phyloP scores from a whole-genome alignment of 1,284 basidiomycete genomes.

The Pyrrhoderma noxium region DNA sequence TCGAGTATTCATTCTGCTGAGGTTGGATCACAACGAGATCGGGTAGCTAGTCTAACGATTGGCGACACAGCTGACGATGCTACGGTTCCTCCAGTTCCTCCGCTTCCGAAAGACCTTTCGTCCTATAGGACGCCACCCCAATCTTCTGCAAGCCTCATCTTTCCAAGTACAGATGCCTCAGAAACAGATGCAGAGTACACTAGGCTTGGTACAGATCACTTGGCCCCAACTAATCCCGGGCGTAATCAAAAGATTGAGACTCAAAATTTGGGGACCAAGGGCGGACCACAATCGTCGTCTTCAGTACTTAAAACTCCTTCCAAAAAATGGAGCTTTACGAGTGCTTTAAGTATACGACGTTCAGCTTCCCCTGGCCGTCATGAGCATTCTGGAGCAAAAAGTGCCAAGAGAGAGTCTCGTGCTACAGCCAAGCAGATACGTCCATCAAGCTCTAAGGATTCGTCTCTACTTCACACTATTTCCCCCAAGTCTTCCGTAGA shows the following conservation, averaged over 20 bases:
- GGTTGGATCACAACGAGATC: conserved; percentile 55
- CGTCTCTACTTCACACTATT: conserved; percentile 36
- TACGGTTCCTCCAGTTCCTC: conserved; percentile 81
- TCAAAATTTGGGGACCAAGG: too few species aligned
- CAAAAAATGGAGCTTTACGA: conserved; percentile 96
- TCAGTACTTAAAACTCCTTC: conserved; percentile 32
- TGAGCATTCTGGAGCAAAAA: conserved; percentile 36
- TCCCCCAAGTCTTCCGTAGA: conserved; percentile 34
- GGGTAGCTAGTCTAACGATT: conserved; percentile 52
- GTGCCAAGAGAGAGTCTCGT: conserved; percentile 57
- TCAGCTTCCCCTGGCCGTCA: conserved; percentile 57
- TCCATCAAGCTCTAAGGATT: conserved; percentile 61
- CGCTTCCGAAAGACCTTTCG: conserved; percentile 86
- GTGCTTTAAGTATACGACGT: conserved; percentile 78
- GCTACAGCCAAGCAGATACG: conserved; percentile 55
- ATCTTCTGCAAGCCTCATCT: conserved; percentile 43
- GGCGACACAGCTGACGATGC: conserved; percentile 54
- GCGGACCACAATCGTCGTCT: neutral
- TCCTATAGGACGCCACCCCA: conserved; percentile 64
- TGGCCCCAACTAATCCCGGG: neutral
- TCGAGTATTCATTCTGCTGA: conserved; percentile 67
- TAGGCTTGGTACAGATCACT: conserved; percentile 29
- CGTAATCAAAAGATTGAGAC: neutral
- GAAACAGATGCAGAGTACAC: conserved; percentile 33
- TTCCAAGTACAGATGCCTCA: conserved; percentile 32